Evolutionary conservation across 2,329 filamentous ascomycete species (phyloP).

Genomic region (Sphaceloma murrayae): DNA sequence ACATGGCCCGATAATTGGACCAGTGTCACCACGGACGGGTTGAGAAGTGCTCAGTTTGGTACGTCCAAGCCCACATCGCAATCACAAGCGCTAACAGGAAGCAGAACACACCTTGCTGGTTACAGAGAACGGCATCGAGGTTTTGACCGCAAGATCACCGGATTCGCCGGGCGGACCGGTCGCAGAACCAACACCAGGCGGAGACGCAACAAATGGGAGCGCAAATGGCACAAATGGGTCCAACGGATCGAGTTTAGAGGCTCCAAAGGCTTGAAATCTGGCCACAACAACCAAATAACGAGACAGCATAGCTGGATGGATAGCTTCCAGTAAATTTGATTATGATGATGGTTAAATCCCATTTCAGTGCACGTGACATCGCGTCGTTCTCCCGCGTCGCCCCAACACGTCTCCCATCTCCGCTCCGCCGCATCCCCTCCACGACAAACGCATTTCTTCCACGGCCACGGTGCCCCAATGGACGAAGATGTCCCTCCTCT

Average conservation of each 20-base stretch:
- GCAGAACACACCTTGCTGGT: slow-evolving; percentile 73
- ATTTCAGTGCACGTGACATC: slow-evolving; percentile 14
- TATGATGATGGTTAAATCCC: no score
- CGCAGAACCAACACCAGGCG: slow-evolving; percentile 24
- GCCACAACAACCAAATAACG: no score
- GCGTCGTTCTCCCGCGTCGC: slow-evolving; percentile 3
- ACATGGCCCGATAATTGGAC: slow-evolving; percentile 99
- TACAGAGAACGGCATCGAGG: slow-evolving; percentile 71
- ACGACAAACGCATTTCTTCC: not conserved
- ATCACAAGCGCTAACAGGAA: not conserved
- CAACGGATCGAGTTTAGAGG: no score
- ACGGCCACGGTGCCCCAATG: not conserved
- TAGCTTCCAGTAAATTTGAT: no score
- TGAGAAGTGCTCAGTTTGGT: slow-evolving; percentile 87
- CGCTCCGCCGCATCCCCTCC: not conserved
- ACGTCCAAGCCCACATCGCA: slow-evolving; percentile 27
- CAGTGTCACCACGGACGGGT: slow-evolving; percentile 82
- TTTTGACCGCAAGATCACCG: slow-evolving; percentile 63
- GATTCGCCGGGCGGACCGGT: slow-evolving; percentile 68
- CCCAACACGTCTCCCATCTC: slow-evolving; percentile 3
- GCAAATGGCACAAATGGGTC: not conserved
- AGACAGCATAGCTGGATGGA: no score
- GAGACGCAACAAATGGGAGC: slow-evolving; percentile 2
- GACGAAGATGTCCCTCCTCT: slow-evolving; percentile 46
- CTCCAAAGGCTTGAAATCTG: no score